Percentiles rank a stretch among this genome's conserved stretches.
Conservation (phyloP, 768 basidiomycete genomes). For the Postia placenta region DNA sequence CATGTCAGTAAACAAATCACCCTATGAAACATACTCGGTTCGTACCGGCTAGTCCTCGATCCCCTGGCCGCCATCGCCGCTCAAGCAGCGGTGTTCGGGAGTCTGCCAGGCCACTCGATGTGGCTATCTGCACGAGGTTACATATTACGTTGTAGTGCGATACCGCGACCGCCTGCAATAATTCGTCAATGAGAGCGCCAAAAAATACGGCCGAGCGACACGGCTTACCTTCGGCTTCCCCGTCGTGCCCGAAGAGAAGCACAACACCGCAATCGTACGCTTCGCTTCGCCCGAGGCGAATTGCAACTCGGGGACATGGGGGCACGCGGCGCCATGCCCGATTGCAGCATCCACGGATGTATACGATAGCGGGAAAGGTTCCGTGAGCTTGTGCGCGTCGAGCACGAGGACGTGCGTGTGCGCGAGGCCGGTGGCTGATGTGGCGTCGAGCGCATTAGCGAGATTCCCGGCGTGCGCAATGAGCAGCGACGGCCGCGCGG, state of each 20-base stretch:
- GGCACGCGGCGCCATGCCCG: not conserved
- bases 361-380: not conserved
- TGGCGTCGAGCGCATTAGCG: slow-evolving; percentile 16
- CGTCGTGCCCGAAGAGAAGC: slow-evolving; percentile 17
- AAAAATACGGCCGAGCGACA: too few species aligned
- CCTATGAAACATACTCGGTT: not conserved
- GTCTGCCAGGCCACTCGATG: not conserved
- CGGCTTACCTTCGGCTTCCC: slow-evolving; percentile 15
- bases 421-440: slow-evolving; percentile 12
- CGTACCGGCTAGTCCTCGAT: not conserved
- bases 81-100: not conserved
- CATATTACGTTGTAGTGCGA: slow-evolving; percentile 28
- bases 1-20: not conserved
- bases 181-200: too few species aligned
- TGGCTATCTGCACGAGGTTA: slow-evolving; percentile 19
- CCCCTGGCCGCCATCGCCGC: not conserved
- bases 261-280: slow-evolving; percentile 13
- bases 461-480: slow-evolving; percentile 19
- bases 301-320: not conserved
- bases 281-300: slow-evolving; percentile 8
- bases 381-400: slow-evolving; percentile 8
- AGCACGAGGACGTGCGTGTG: slow-evolving; percentile 16
- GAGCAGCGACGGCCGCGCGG: slow-evolving; percentile 17
- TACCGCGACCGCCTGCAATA: slow-evolving; percentile 25
- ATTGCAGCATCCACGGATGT: not conserved